Evolutionary conservation across 345 rosid genomes (phyloP).

Genomic region (Gossypioides kirkii): DNA sequence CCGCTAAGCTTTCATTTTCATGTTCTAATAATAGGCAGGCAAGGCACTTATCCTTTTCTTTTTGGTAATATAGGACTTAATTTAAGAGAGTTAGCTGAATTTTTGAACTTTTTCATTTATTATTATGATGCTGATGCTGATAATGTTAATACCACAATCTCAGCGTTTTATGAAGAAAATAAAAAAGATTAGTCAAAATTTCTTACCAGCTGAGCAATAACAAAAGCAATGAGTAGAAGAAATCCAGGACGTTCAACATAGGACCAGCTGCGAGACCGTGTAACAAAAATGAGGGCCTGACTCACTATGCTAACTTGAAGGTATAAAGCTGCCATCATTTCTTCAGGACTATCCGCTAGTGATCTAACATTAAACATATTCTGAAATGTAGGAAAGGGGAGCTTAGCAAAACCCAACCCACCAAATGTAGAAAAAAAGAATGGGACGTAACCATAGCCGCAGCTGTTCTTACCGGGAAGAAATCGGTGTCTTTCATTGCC

Average conservation of each 20-base stretch:
- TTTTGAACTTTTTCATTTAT: background rate
- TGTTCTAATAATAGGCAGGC: background rate
- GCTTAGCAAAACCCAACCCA: slow-evolving; percentile 4
- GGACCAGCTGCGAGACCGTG: slow-evolving; percentile 90
- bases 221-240: slow-evolving; percentile 55
- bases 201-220: slow-evolving; percentile 72
- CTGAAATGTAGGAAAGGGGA: slow-evolving; percentile 28
- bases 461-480: slow-evolving; percentile 54
- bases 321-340: slow-evolving; percentile 82
- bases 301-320: slow-evolving; percentile 87
- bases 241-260: slow-evolving; percentile 71
- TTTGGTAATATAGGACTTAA: background rate
- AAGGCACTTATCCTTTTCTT: background rate
- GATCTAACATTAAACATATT: slow-evolving; percentile 52
- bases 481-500: slow-evolving; percentile 60
- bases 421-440: slow-evolving; percentile 2
- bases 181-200: background rate
- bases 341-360: slow-evolving; percentile 18
- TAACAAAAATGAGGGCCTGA: slow-evolving; percentile 85
- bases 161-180: background rate
- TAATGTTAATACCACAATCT: background rate
- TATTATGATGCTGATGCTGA: too few species aligned
- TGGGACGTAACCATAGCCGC: background rate
- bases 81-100: background rate
- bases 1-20: background rate